Conservation (phyloP, 202 grass and related monocot species). For the Elaeis oleifera region DNA sequence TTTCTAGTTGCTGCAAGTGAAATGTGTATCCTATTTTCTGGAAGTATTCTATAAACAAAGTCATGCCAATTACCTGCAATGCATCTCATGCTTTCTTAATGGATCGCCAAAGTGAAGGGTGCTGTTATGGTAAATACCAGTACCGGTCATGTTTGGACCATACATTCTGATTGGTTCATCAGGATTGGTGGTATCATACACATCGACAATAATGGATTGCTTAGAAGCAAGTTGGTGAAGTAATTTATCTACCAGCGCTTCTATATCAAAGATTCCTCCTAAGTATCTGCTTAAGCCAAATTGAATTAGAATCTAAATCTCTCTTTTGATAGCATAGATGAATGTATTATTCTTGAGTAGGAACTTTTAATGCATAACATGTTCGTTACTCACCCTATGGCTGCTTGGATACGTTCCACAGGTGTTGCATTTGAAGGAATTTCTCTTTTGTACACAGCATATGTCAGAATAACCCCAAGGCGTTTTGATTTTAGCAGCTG, state of each 20-base stretch:
- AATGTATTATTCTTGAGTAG: too few relatives aligned
- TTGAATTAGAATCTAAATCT: background rate
- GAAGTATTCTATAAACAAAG: background rate
- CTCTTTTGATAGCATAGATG: too few relatives aligned
- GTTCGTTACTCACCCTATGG: conserved; percentile 54
- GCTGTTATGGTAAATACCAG: conserved; percentile 48
- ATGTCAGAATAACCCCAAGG: conserved; percentile 85
- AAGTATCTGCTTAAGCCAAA: conserved; percentile 59
- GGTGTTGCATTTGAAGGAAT: conserved; percentile 57
- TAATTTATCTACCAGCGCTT: conserved; percentile 84
- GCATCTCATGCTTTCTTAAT: conserved; percentile 90
- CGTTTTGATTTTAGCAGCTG: conserved; percentile 76
- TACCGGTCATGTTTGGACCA: conserved; percentile 42
- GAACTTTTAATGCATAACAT: too few relatives aligned
- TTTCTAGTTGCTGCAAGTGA: too few relatives aligned
- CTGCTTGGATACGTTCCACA: conserved; percentile 57
- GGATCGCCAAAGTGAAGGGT: conserved; percentile 90
- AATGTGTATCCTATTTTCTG: too few relatives aligned
- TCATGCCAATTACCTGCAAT: conserved; percentile 68
- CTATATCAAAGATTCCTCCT: conserved; percentile 95
- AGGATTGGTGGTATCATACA: conserved; percentile 76
- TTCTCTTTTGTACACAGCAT: conserved; percentile 79
- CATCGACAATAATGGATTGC: conserved; percentile 88
- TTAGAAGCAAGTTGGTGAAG: conserved; percentile 80
- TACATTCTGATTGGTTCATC: conserved; percentile 76